A percentile compares a stretch with the other conserved stretches of the same genome.
phyloP scores from a whole-genome alignment of 192 early-diverging fungal species.

The Gaertneriomyces semiglobifer region DNA sequence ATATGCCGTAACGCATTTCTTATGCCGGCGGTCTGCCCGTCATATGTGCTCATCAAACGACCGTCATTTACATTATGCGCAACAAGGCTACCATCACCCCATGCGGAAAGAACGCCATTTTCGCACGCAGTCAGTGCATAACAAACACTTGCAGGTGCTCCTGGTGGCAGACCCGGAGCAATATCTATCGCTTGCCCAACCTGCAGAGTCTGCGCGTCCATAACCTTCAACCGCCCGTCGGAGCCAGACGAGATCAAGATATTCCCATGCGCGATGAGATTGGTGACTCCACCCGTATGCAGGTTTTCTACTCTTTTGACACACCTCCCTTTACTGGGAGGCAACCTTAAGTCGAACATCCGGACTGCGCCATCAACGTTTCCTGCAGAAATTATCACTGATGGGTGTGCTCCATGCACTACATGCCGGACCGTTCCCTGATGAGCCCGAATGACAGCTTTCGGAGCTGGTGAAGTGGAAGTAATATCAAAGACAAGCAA shows the following conservation, averaged over 20 bases:
- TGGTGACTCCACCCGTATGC: slow-evolving; percentile 28
- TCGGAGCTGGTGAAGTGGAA: neutral
- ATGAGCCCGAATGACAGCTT: slow-evolving; percentile 20
- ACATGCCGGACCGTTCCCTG: slow-evolving; percentile 16
- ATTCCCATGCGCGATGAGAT: slow-evolving; percentile 2
- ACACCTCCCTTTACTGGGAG: slow-evolving; percentile 18
- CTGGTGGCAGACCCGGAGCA: neutral
- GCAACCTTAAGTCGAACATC: slow-evolving; percentile 27
- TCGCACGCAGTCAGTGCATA: slow-evolving; percentile 8
- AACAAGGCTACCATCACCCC: slow-evolving; percentile 20
- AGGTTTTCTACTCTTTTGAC: slow-evolving; percentile 17
- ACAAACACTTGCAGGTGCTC: slow-evolving; percentile 3
- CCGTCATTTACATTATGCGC: neutral
- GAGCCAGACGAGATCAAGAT: slow-evolving; percentile 10
- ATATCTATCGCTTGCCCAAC: neutral
- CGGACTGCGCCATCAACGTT: slow-evolving; percentile 25
- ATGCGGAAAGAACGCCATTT: slow-evolving; percentile 10
- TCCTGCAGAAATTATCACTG: slow-evolving; percentile 16
- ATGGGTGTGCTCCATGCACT: slow-evolving; percentile 1
- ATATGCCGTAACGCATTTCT: slow-evolving; percentile 15
- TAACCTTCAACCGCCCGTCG: slow-evolving; percentile 20
- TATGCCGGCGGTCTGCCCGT: slow-evolving; percentile 2
- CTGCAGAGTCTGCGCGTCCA: slow-evolving; percentile 16
- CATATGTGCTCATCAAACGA: slow-evolving; percentile 1
- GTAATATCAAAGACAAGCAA: slow-evolving; percentile 5